Base-by-base conservation (phyloP, 345 rosid genomes). In the Aurinia saxatilis region DNA sequence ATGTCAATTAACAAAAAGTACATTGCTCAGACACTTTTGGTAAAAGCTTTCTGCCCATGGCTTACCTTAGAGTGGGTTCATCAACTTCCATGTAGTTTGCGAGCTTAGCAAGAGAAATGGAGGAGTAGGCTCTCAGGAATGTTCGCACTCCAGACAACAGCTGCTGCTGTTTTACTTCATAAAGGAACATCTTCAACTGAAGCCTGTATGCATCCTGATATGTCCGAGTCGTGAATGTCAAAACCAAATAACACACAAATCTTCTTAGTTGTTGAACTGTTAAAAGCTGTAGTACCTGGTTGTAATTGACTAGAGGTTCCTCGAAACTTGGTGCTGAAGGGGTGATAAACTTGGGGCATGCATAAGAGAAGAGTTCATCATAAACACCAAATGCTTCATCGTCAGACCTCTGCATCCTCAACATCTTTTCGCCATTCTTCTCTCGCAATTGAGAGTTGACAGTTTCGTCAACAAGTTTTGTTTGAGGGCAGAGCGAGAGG, bases 361-460 rank as follows among this genome's bases (percentile, higher is more conserved):
- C 99, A 74, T 93, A 93, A 1, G 99, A 87, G 85, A 93, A 93
- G 68, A 90, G 95, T 75, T 93, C 99, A 70, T 93, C 99, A 46
- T 81, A 90, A 16, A 81, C 60, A 17, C 78, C 77, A 70, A 90
- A 90, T 35, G 95, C 96, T 46, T 93, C 99, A 6, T 90, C 96
- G 46, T 93, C 99, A 34, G 41, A 93, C 71, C 96, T 82, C 75
- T 82, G 99, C 95, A 93, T 87, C 70, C 91, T 80, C 66, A 71
- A 65, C 97, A 93, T 93, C 81, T 93, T 93, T 53, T 93, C 99
- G 63, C 99, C 99, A 72, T 93, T 90, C 78, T 93, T 93, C 82
- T 93, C 99, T 44, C 88, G 77, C 75, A 93, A 53, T 15, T 90
- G 99, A 66, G 84, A 63, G 68, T 81, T 87, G 39, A 93, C 97